These are phyloP conservation scores for Rhynchosporium secalis DNA, from an alignment of 2,329 filamentous ascomycete species.

Conservation along the genomic window DNA sequence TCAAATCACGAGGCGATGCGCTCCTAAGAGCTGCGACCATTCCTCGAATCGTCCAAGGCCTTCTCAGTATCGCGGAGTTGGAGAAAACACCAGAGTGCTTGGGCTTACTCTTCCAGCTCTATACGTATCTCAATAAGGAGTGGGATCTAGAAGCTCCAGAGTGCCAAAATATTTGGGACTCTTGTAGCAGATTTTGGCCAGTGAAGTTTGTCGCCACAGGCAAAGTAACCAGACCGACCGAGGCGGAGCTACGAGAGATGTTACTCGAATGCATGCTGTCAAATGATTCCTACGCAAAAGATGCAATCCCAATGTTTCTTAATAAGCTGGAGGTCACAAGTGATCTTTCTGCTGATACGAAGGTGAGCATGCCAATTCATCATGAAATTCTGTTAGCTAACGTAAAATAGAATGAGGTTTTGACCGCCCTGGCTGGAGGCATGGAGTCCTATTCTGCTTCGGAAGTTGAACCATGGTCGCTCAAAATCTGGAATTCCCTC, in stretches of 20 bases:
- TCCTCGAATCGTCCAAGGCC: slow-evolving; percentile 27
- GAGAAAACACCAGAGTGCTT: slow-evolving; percentile 37
- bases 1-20: slow-evolving; percentile 20
- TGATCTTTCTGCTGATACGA: slow-evolving; percentile 35
- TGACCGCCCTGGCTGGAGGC: slow-evolving; percentile 30
- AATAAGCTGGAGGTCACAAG: slow-evolving; percentile 31
- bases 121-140: slow-evolving; percentile 26
- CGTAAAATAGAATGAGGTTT: slow-evolving; percentile 32
- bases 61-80: slow-evolving; percentile 31
- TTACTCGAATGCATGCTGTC: slow-evolving; percentile 35
- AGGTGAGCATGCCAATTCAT: slow-evolving; percentile 28
- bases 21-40: slow-evolving; percentile 27
- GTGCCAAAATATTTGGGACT: slow-evolving; percentile 31
- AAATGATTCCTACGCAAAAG: slow-evolving; percentile 32
- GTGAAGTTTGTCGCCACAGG: slow-evolving; percentile 30
- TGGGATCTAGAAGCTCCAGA: slow-evolving; percentile 26
- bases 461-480: slow-evolving; percentile 26
- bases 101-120: slow-evolving; percentile 33
- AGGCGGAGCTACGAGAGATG: slow-evolving; percentile 30
- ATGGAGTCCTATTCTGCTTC: slow-evolving; percentile 26
- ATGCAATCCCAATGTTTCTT: slow-evolving; percentile 31
- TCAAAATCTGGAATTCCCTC: slow-evolving; percentile 38
- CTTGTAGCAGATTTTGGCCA: slow-evolving; percentile 37
- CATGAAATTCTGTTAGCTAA: slow-evolving; percentile 20
- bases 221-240: slow-evolving; percentile 24